Base-by-base conservation (phyloP, 371 early-diverging fungal genomes). In the Mucor racemosus region DNA sequence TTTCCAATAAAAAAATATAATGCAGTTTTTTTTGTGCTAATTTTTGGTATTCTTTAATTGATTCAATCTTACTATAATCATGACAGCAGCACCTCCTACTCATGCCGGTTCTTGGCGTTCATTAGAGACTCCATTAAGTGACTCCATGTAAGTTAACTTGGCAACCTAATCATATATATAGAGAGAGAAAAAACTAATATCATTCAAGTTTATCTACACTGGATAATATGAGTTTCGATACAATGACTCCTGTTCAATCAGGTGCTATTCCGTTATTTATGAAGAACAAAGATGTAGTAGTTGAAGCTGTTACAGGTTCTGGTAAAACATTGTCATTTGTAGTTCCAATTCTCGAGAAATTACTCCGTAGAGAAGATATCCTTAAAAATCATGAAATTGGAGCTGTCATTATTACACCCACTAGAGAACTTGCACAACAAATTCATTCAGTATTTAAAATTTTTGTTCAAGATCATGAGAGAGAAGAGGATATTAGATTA, bases 251-350 rank as follows among this genome's bases (percentile, higher is more conserved):
- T 59, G 85, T 73, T 11, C 83, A 81, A 80, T 86, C 92, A 10
- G 86, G 91, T 21, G 90, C 96, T 4, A 96, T 99, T 58, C 96
- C 94, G 4, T 88, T 90, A 9, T 95, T 94, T 68, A 80, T 94
- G 84, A 89, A 88, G 65, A 92, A 95, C 76, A 94, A 97, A 78
- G 99, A 99, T 79, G 99, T 99, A 0, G 94, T 99, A 11, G 99
- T 97, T 0, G 97, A 98, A 76, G 99, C 99, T 14, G 97, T 95
- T 8, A 99, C 99, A 6, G 99, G 99, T n/a, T 96, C 97, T 5
- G 99, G 99, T 53, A 99, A 99, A 73, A 99, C 99, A 0, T 81
- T 99, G 15, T 90, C 99, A 0, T 99, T 98, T 84, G 82, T 97
- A 7, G 87, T 99, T n/a, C 99, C 99, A 9, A 88, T 98, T 34